phyloP scores from a whole-genome alignment of 169 alveolate genomes.

The Plasmodium malariae region DNA sequence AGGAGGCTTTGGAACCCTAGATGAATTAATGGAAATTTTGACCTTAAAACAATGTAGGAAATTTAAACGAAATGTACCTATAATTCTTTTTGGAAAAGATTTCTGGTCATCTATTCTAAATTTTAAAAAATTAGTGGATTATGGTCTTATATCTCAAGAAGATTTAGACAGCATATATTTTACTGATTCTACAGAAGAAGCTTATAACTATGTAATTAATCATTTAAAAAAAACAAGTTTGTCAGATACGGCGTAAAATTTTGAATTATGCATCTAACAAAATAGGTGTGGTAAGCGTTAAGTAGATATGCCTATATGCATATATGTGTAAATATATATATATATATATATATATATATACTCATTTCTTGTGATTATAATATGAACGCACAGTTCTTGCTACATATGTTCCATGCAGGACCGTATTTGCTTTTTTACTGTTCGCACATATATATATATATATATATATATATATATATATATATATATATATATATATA shows the following conservation, averaged over 20 bases:
- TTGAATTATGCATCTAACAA: not conserved
- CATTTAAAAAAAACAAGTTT: slow-evolving; percentile 31
- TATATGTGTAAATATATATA: too few relatives aligned
- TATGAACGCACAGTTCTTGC: too few relatives aligned
- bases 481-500: too few relatives aligned
- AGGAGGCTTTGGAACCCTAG: slow-evolving; percentile 86
- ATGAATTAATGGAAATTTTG: slow-evolving; percentile 83
- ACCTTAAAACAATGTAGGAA: slow-evolving; percentile 82
- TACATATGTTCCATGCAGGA: too few relatives aligned
- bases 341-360: too few relatives aligned
- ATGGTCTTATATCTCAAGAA: slow-evolving; percentile 50
- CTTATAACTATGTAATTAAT: slow-evolving; percentile 35
- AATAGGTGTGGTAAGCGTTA: not conserved
- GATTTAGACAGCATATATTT: slow-evolving; percentile 46
- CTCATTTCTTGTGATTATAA: too few relatives aligned
- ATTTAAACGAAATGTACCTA: slow-evolving; percentile 82
- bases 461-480: too few relatives aligned
- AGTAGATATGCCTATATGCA: too few relatives aligned
- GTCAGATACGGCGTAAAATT: not conserved
- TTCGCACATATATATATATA: too few relatives aligned
- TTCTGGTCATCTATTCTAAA: slow-evolving; percentile 76
- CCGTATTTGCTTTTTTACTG: too few relatives aligned
- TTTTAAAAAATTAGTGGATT: slow-evolving; percentile 65
- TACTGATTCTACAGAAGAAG: slow-evolving; percentile 63
- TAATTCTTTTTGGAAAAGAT: slow-evolving; percentile 79